A percentile compares a stretch with the other conserved stretches of the same genome.
These are phyloP conservation scores for Sarocladium oryzae DNA, from an alignment of 2,329 filamentous ascomycete genomes.

Conservation along the genomic window DNA sequence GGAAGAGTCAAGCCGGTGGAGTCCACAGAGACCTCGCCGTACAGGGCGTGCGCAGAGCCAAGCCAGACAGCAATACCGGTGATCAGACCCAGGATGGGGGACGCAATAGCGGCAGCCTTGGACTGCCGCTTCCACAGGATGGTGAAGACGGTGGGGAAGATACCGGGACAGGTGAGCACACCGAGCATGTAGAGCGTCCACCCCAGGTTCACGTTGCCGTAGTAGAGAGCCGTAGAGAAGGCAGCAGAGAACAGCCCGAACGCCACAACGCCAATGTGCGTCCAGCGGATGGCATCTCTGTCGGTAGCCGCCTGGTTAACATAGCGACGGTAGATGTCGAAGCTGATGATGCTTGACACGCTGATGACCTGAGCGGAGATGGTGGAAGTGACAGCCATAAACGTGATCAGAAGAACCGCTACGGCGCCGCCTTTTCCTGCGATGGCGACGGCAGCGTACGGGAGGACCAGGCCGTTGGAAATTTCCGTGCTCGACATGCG, in stretches of 20 bases:
- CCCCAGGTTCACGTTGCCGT: constrained; percentile 45
- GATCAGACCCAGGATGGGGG: constrained; percentile 42
- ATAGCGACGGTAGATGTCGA: constrained; percentile 47
- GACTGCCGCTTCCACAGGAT: constrained; percentile 46
- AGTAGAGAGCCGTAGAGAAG: constrained; percentile 46
- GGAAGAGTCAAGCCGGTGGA: constrained; percentile 43
- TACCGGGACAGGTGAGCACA: constrained; percentile 45
- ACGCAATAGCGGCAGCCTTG: constrained; percentile 40
- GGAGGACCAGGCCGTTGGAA: constrained; percentile 61
- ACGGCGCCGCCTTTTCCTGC: constrained; percentile 65
- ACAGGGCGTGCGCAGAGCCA: constrained; percentile 36
- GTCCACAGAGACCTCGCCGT: constrained; percentile 39
- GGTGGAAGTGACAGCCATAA: constrained; percentile 68
- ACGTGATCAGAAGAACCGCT: constrained; percentile 61
- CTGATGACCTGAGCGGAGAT: constrained; percentile 47
- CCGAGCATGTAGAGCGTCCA: constrained; percentile 51
- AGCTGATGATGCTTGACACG: constrained; percentile 46
- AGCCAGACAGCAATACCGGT: constrained; percentile 49
- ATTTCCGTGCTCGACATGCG: constrained; percentile 56
- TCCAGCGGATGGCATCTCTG: constrained; percentile 42
- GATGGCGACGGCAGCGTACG: constrained; percentile 62
- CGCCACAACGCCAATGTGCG: constrained; percentile 45
- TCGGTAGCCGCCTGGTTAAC: constrained; percentile 39
- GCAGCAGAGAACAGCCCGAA: constrained; percentile 44
- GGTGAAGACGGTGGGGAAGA: constrained; percentile 46